Evolutionary conservation across 2,329 filamentous ascomycete genomes (phyloP).

Genomic region (Clarireedia paspali): DNA sequence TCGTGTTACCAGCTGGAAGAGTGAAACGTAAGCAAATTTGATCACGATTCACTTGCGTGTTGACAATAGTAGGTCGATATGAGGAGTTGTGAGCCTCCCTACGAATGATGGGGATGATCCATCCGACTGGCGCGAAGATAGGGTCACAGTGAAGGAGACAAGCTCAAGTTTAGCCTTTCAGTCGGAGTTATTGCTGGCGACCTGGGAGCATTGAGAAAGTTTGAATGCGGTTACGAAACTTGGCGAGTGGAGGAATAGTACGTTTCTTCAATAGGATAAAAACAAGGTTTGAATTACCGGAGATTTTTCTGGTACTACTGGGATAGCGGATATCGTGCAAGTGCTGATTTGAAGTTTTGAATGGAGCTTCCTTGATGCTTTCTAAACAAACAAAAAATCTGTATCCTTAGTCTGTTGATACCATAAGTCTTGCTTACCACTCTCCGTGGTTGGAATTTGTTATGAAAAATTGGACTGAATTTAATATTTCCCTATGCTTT

Average conservation of each 20-base stretch:
- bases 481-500: too few relatives aligned
- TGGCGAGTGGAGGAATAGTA: background rate
- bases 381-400: too few relatives aligned
- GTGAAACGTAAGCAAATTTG: background rate
- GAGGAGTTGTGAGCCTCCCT: background rate
- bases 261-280: background rate
- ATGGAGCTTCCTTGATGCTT: too few relatives aligned
- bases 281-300: too few relatives aligned
- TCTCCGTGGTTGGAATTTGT: too few relatives aligned
- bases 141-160: background rate
- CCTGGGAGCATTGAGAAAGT: slow-evolving; percentile 12
- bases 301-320: too few relatives aligned
- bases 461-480: too few relatives aligned
- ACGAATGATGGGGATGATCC: background rate
- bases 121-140: background rate
- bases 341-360: too few relatives aligned
- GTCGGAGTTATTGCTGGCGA: slow-evolving; percentile 9
- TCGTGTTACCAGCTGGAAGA: background rate
- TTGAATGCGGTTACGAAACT: slow-evolving; percentile 8
- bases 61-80: background rate
- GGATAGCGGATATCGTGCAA: too few relatives aligned
- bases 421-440: too few relatives aligned
- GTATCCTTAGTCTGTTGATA: too few relatives aligned
- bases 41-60: too few relatives aligned
- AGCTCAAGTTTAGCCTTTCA: background rate